These are phyloP conservation scores for Euptelea pleiosperma DNA, from an alignment of 164 flowering plant species.

Conservation along the genomic window DNA sequence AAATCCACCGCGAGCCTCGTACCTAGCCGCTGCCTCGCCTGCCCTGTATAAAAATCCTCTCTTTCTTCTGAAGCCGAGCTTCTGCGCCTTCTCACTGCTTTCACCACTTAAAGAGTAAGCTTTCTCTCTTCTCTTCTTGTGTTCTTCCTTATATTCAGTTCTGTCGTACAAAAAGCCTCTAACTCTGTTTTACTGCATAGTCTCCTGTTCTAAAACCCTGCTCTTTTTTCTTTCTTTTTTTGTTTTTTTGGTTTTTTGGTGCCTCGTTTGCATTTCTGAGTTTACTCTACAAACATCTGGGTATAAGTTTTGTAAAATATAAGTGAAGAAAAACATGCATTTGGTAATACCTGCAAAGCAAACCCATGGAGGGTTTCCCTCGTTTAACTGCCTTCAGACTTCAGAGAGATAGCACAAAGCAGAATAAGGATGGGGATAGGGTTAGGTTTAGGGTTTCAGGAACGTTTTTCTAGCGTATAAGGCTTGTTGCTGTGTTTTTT, in stretches of 20 bases:
- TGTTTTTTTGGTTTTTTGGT: too few relatives aligned
- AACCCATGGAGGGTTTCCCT: slow-evolving; percentile 48
- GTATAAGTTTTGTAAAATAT: slow-evolving; percentile 6
- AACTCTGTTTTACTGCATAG: neutral
- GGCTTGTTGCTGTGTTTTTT: slow-evolving; percentile 24
- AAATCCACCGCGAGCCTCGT: too few relatives aligned
- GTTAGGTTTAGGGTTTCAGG: slow-evolving; percentile 19
- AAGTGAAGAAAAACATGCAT: slow-evolving; percentile 38
- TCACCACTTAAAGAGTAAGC: slow-evolving; percentile 5
- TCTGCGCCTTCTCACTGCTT: neutral
- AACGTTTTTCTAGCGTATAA: slow-evolving; percentile 22
- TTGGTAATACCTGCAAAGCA: slow-evolving; percentile 37
- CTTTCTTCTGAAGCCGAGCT: too few relatives aligned
- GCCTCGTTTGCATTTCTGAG: neutral
- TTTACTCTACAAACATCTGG: slow-evolving; percentile 1
- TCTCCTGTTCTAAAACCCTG: slow-evolving; percentile 2
- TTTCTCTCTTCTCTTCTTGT: neutral
- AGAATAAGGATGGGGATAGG: slow-evolving; percentile 3
- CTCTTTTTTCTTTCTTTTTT: neutral
- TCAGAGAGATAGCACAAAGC: slow-evolving; percentile 4
- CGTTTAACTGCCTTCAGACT: slow-evolving; percentile 31
- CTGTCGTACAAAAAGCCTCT: neutral
- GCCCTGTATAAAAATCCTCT: too few relatives aligned
- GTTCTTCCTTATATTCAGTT: neutral
- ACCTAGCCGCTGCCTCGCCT: too few relatives aligned